These are phyloP conservation scores for Penicillium longicatenatum DNA, from an alignment of 495 filamentous ascomycete genomes.

Conservation along the genomic window DNA sequence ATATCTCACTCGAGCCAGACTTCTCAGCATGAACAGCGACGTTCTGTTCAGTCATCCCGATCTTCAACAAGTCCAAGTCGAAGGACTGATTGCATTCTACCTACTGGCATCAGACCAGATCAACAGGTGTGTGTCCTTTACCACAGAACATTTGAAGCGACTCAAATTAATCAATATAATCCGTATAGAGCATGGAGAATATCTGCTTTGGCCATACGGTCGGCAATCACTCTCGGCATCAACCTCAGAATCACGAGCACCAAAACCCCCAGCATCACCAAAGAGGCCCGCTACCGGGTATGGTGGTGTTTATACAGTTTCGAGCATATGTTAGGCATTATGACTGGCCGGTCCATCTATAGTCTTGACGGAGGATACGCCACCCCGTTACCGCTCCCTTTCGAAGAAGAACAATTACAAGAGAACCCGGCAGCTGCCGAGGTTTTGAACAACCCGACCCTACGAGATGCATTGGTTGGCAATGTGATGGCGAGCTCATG, in stretches of 20 bases:
- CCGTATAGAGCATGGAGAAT: constrained; percentile 60
- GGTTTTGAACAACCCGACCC: constrained; percentile 28
- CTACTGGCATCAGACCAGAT: constrained; percentile 57
- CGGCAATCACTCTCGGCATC: constrained; percentile 63
- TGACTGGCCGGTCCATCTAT: constrained; percentile 60
- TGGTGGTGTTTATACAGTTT: constrained; percentile 68
- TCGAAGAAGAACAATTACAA: constrained; percentile 54
- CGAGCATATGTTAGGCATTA: constrained; percentile 59
- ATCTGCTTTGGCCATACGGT: constrained; percentile 60
- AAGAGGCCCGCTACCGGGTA: constrained; percentile 60
- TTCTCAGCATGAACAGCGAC: constrained; percentile 50
- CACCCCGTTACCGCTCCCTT: constrained; percentile 57
- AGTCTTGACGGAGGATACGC: constrained; percentile 53
- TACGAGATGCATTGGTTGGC: constrained; percentile 38
- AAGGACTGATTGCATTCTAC: constrained; percentile 58
- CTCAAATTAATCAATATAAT: not conserved
- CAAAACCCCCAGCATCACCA: constrained; percentile 48
- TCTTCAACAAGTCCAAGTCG: constrained; percentile 57
- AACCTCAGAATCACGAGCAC: constrained; percentile 60
- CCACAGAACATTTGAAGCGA: not conserved
- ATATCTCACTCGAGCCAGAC: constrained; percentile 56
- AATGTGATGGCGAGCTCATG: constrained; percentile 36
- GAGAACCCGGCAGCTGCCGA: constrained; percentile 31
- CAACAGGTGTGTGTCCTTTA: constrained; percentile 48
- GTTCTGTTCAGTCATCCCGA: constrained; percentile 52